Base-by-base conservation (phyloP, 257 asterid species). In the Rubia yunnanensis region DNA sequence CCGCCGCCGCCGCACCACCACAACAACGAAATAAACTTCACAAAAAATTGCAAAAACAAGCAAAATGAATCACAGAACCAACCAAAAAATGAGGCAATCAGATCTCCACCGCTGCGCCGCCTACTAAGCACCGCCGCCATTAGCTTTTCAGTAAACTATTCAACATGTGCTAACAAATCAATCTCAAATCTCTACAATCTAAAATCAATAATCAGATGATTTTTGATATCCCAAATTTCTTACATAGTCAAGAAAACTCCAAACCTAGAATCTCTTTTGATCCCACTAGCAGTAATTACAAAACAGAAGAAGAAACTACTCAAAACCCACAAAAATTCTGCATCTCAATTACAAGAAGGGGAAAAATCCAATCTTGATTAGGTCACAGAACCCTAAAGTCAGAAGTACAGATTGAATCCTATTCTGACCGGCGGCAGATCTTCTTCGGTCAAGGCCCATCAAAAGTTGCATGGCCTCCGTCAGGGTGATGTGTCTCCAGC, bases 351-450 rank as follows among this genome's bases (percentile, higher is more conserved):
- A 44, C 22, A 44, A 26, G 10, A 57, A 15, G n/a, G n/a, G n/a
- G n/a, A 38, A 38, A 65, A 65, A 28, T 27, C 65, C 63, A 14
- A 3, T 55, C 34, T 20, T 55, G 41, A 49, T 15, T 7, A 10
- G 11, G 30, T 18, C 56, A 35, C 57, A 60, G 70, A 70, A 60
- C 56, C 82, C 31, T 15, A 48, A 60, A 32, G 27, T 65, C 20
- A 31, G 30, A 56, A 60, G 55, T 32, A 39, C 64, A 70, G 49
- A 69, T 17, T 77, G 27, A 54, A 66, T 57, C 73, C 53, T 50
- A 59, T 55, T 65, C n/a, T n/a, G n/a, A n/a, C n/a, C n/a, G n/a
- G n/a, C n/a, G n/a, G n/a, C n/a, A n/a, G n/a, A n/a, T n/a, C n/a
- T n/a, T n/a, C n/a, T n/a, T n/a, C n/a, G n/a, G n/a, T n/a, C n/a